Percentiles rank a stretch among this genome's conserved stretches.
Evolutionary conservation across 192 early-diverging fungal genomes (phyloP).

Genomic region (Coemansia sp.): DNA sequence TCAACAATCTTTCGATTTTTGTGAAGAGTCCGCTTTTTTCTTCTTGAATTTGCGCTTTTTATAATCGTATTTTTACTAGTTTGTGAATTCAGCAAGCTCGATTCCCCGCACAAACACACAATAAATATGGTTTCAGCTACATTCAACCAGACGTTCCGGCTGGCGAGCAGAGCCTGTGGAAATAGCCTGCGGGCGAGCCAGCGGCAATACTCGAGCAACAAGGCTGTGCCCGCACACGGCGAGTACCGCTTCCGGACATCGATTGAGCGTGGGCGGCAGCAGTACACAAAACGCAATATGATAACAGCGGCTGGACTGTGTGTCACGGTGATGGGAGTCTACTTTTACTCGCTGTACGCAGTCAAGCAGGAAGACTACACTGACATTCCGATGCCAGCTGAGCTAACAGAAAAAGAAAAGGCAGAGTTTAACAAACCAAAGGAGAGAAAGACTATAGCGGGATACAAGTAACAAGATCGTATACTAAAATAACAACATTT

Average conservation of each 20-base stretch:
- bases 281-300: slow-evolving; percentile 30
- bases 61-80: slow-evolving; percentile 1
- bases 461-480: too few species aligned
- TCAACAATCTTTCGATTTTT: neutral
- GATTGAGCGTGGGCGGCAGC: slow-evolving; percentile 48
- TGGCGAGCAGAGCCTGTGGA: neutral
- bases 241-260: slow-evolving; percentile 46
- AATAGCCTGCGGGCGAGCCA: slow-evolving; percentile 5
- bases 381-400: slow-evolving; percentile 67
- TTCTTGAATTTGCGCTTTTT: neutral
- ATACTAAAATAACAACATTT: too few species aligned
- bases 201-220: neutral
- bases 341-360: slow-evolving; percentile 71
- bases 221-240: slow-evolving; percentile 19
- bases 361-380: slow-evolving; percentile 78
- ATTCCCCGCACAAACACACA: too few species aligned
- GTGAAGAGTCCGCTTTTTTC: neutral
- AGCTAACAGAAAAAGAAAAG: slow-evolving; percentile 35
- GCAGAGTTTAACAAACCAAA: slow-evolving; percentile 15
- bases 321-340: slow-evolving; percentile 21
- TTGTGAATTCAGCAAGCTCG: neutral
- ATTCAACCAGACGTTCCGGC: too few species aligned
- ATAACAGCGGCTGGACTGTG: slow-evolving; percentile 28
- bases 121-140: too few species aligned
- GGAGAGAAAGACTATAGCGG: too few species aligned